Evolutionary conservation across 495 filamentous ascomycete species (phyloP), one percentile per base, ranked within the genome.

Genomic region (Xylaria intraflava): DNA sequence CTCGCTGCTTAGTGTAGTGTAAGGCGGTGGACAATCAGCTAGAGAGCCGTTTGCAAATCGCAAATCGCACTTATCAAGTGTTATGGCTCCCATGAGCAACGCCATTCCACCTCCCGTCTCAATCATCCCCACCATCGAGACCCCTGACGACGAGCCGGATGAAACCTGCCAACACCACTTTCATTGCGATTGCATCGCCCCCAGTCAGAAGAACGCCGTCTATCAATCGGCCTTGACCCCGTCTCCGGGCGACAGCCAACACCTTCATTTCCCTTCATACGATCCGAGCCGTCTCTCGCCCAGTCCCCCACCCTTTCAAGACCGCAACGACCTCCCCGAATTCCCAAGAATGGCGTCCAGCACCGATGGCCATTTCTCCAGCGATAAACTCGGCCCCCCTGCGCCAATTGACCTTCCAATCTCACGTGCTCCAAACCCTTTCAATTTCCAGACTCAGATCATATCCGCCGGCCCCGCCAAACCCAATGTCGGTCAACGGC

Each of bases 381-480:
- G 50, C 48, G 64, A 66, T 27, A 60, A 56, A 29, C 14, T 44
- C 0, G 58, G 46, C 17, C 51, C 64, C 14, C 17, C 51, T 0
- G 56, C 49, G 27, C 54, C 64, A 20, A 53, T 62, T 46, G 63
- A 64, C 35, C 49, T 60, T 16, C 56, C 61, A 12, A 56, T 50
- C 62, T 69, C 51, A 65, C 61, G 71, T 61, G 57, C 64, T 29
- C 69, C 68, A 53, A 72, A 77, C 62, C 92, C 90, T 3, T 98
- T 98, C 81, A 97, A 96, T 72, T 98, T 97, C 72, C 81, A 92
- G 70, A 86, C 93, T 12, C 85, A 87, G 59, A 75, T 86, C 19
- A 85, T 90, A 62, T 82, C 86, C 9, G 85, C 88, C 36, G 75
- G 80, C 8, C 86, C 90, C 7, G 83, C 88, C 44, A 95, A 93